phyloP scores from a whole-genome alignment of 179 eudicot species.

The Sideroxylon spinosum region DNA sequence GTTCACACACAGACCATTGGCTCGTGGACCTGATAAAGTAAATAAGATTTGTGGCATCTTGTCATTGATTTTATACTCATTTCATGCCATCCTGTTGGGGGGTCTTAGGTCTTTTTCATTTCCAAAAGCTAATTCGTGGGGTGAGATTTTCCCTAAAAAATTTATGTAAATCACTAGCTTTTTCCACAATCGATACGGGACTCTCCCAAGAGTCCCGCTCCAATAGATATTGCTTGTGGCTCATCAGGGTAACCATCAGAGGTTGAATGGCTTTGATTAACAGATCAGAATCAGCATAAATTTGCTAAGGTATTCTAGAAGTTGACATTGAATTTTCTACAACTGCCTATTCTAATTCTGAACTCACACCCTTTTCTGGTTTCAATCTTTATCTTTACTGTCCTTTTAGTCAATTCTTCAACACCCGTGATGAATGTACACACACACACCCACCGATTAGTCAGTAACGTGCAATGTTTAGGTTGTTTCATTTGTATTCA shows the following conservation, averaged over 20 bases:
- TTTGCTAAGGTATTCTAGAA: conserved; percentile 2
- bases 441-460: not conserved
- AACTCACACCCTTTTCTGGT: not conserved
- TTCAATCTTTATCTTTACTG: not conserved
- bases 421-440: not conserved
- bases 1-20: too few relatives aligned
- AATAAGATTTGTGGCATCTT: too few relatives aligned
- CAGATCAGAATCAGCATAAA: not conserved
- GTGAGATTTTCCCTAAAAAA: too few relatives aligned
- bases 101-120: too few relatives aligned
- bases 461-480: not conserved
- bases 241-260: not conserved
- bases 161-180: too few relatives aligned
- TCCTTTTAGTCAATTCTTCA: not conserved
- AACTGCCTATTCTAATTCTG: not conserved
- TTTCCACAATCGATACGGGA: too few relatives aligned
- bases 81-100: not conserved
- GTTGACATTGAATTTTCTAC: conserved; percentile 7
- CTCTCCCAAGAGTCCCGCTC: too few relatives aligned
- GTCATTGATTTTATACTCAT: not conserved
- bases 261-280: not conserved
- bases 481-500: not conserved
- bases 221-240: not conserved
- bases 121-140: too few relatives aligned
- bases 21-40: too few relatives aligned